These are phyloP conservation scores for Acacia pycnantha DNA, from an alignment of 331 rosid species.

Conservation along the genomic window DNA sequence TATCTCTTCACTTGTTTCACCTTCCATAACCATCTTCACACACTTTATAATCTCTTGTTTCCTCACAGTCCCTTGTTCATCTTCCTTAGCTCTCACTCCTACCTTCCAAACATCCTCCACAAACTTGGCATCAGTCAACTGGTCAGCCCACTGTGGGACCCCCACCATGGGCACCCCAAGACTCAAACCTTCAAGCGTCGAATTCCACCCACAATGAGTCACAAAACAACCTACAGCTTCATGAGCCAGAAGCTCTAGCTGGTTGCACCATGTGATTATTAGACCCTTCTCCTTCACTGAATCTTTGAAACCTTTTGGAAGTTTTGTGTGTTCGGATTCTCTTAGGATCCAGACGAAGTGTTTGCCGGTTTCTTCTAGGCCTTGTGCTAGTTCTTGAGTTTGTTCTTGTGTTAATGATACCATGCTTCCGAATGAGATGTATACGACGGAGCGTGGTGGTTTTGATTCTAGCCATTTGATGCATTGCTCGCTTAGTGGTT, in stretches of 20 bases:
- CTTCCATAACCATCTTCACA: conserved; percentile 57
- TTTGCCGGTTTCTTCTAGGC: conserved; percentile 45
- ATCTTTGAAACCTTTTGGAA: conserved; percentile 44
- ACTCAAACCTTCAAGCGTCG: conserved; percentile 69
- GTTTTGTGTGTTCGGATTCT: conserved; percentile 44
- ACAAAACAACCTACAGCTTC: conserved; percentile 61
- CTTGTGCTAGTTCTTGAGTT: conserved; percentile 55
- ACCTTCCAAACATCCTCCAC: conserved; percentile 65
- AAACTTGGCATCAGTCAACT: conserved; percentile 60
- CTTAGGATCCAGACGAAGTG: conserved; percentile 67
- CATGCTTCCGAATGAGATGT: conserved; percentile 76
- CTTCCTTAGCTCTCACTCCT: conserved; percentile 61
- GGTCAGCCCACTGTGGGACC: conserved; percentile 72
- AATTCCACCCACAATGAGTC: conserved; percentile 81
- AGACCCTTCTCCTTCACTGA: conserved; percentile 41
- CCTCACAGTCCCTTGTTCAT: conserved; percentile 47
- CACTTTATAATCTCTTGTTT: conserved; percentile 43
- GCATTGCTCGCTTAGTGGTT: conserved; percentile 49
- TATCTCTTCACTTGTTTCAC: conserved; percentile 42
- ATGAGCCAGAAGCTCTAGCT: conserved; percentile 53
- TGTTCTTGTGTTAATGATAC: conserved; percentile 45
- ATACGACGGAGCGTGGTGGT: conserved; percentile 44
- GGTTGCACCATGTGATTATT: conserved; percentile 69
- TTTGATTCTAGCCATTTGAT: conserved; percentile 49
- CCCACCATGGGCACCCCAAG: conserved; percentile 68